Percentiles rank a stretch among this genome's conserved stretches.
These are phyloP conservation scores for Articulospora tetracladia DNA, from an alignment of 495 filamentous ascomycete species.

Conservation along the genomic window DNA sequence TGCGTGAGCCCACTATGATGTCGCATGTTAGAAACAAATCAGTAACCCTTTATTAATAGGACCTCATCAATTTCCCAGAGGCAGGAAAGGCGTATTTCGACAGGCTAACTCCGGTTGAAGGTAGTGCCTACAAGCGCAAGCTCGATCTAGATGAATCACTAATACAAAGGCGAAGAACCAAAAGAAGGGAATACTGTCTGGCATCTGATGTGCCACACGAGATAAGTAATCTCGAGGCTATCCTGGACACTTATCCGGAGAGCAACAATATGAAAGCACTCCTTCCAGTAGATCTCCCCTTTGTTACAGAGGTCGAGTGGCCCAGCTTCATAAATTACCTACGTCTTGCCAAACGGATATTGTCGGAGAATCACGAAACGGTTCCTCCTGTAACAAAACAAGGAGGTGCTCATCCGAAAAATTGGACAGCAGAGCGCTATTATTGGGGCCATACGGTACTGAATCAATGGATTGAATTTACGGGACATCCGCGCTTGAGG, in stretches of 20 bases:
- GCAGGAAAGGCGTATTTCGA: not conserved
- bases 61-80: not conserved
- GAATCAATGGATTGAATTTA: not conserved
- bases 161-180: not conserved
- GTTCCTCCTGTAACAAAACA: not conserved
- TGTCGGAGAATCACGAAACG: no score
- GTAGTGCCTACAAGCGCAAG: not conserved
- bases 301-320: not conserved
- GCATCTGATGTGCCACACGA: constrained; percentile 22
- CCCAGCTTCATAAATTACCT: not conserved
- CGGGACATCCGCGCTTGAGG: not conserved
- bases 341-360: no score
- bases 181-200: not conserved
- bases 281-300: not conserved
- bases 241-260: constrained; percentile 14
- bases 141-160: not conserved
- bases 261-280: not conserved
- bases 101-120: not conserved
- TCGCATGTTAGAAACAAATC: no score
- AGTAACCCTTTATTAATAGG: not conserved
- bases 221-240: constrained; percentile 36
- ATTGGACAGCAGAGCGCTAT: not conserved
- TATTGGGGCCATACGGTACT: not conserved
- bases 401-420: not conserved
- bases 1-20: no score